Evolutionary conservation across 768 basidiomycete genomes (phyloP), one percentile per base, ranked within the genome.

Genomic region (Xerocomellus chrysenteron): DNA sequence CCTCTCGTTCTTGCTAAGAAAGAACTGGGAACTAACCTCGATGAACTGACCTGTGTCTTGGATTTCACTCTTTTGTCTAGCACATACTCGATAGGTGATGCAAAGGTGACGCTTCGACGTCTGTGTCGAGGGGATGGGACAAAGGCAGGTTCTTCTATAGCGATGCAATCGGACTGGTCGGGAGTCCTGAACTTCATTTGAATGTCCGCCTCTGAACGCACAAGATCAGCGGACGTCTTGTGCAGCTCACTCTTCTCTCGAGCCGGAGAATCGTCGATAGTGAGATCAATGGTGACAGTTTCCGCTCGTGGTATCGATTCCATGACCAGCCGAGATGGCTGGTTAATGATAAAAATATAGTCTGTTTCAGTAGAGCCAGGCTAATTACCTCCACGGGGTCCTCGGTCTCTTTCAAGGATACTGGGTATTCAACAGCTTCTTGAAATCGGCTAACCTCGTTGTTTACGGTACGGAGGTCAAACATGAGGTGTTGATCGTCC

Each of bases 271-370:
- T 54, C 54, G 42, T 75, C 73, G 19, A 65, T 57, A n/a, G 78
- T 81, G 52, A 82, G 70, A 64, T 83, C 81, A 54, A 81, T 76
- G 42, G 74, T 78, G 9, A 71, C 61, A 21, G 58, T 56, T 42
- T 75, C 60, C 21, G 52, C 58, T 60, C 49, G 53, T 35, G 65
- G 64, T 26, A 61, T 62, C 30, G 59, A 59, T 42, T 58, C 50
- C 50, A 42, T 17, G 16, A 52, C 47, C 26, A 47, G 48, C 33
- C 26, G 26, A 42, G 35, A 58, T 30, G 46, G 33, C 66, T 72
- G 37, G 32, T 47, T 51, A 28, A 51, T n/a, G 40, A 41, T 62
- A 9, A 56, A 17, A 50, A 41, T 52, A n/a, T 21, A 24, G 44
- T 42, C 17, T 33, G n/a, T 30, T 28, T 24, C 30, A 32, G n/a